Base-by-base conservation (phyloP, 176 grass and related monocot species). In the Elymus sibiricus region DNA sequence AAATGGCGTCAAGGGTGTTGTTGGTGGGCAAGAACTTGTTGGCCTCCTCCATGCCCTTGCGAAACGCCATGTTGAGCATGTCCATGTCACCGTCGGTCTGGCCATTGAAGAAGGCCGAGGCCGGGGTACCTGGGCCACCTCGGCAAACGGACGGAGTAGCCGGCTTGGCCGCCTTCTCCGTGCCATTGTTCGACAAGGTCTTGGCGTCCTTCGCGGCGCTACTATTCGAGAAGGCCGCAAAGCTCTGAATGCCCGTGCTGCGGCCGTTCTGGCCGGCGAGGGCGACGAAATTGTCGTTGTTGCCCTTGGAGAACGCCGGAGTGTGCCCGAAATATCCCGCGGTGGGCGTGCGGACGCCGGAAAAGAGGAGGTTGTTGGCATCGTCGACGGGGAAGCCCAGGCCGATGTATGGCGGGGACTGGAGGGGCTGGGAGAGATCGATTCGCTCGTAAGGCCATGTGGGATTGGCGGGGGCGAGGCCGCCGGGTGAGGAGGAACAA, bases 21-120 rank as follows among this genome's bases (percentile, higher is more conserved):
- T 51, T 81, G 31, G 77, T 79, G 15, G 91, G 91, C 79, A 93
- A 27, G 73, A 93, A 90, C 59, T 88, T 90, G 10, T 26, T 83
- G 65, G 85, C 91, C 29, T 93, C 91, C 39, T 90, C 81, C 81
- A 87, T 81, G 28, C 91, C 88, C 66, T 88, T 77, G 49, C 60
- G 80, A 29, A 92, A 87, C 6, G 91, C 91, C 76, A 51, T 32
- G 78, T 87, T 74, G 58, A 84, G 77, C 81, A 86, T 84, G 26
- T 79, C 85, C 85, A 70, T 26, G 39, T 63, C 53, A 24, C 27
- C 70, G 5, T 39, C 82, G 0, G 37, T 79, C 47, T 65, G 79
- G 13, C 44, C 43, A 40, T 19, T 11, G 56, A 85, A 84, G 81
- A 91, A 87, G 56, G 82, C 82, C 24, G 70, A 49, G 31, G 69